A percentile compares a stretch with the other conserved stretches of the same genome.
Evolutionary conservation across 2,329 filamentous ascomycete genomes (phyloP).

Genomic region (Diaporthe citriasiana): DNA sequence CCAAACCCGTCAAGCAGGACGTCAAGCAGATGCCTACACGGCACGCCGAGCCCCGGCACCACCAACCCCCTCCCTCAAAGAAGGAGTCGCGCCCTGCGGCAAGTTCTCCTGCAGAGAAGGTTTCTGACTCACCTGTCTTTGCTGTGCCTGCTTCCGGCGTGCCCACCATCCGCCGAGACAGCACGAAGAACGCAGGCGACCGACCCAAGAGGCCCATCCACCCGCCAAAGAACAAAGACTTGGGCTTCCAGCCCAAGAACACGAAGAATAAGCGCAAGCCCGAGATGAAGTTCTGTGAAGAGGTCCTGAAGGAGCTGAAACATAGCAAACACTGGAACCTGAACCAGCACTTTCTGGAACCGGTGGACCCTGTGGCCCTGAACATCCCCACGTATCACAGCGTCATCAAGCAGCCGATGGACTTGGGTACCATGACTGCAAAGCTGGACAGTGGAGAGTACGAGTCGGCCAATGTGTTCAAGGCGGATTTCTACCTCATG

Average conservation of each 20-base stretch:
- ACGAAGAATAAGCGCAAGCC: constrained; percentile 94
- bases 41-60: constrained; percentile 60
- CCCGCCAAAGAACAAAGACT: constrained; percentile 88
- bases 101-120: constrained; percentile 52
- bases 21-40: constrained; percentile 61
- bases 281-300: constrained; percentile 91
- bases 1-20: constrained; percentile 74
- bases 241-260: constrained; percentile 87
- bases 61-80: constrained; percentile 50
- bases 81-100: constrained; percentile 50
- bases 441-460: constrained; percentile 87
- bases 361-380: constrained; percentile 93
- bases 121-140: constrained; percentile 64
- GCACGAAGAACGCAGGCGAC: constrained; percentile 79
- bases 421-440: constrained; percentile 83
- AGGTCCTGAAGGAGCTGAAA: constrained; percentile 82
- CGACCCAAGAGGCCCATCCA: constrained; percentile 95
- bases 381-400: constrained; percentile 95
- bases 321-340: constrained; percentile 77
- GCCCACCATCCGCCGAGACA: constrained; percentile 88
- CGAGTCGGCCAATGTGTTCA: constrained; percentile 85
- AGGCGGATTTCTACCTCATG: constrained; percentile 85
- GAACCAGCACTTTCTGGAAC: constrained; percentile 82
- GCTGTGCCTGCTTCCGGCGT: constrained; percentile 83
- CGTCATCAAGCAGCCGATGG: constrained; percentile 97